Evolutionary conservation across 1,284 basidiomycete species (phyloP), one percentile per base, ranked within the genome.

Genomic region (Papiliotrema terrestris): DNA sequence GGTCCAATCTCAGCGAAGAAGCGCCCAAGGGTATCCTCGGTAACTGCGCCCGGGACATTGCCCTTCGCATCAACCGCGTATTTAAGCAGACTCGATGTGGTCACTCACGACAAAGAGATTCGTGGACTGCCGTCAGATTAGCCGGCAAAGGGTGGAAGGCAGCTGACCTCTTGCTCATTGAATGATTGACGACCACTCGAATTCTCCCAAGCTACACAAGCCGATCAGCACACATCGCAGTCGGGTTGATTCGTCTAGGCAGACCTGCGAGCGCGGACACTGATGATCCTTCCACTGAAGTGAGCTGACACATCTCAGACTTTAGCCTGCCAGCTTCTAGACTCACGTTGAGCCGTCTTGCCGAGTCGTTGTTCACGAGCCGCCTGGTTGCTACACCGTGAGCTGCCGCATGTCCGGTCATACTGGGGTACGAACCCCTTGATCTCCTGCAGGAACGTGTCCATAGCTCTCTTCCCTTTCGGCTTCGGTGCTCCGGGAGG

Each of bases 381-480:
- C 15, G 89, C 89, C 75, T 98, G 93, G 51, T 97, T 92, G 69
- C 93, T 96, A 58, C 20, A 26, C 38, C 3, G 44, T 49, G 8
- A 51, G 48, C 35, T n/a, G 8, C 41, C 20, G 47, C 46, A 37
- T 39, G n/a, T n/a, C n/a, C n/a, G n/a, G n/a, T n/a, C n/a, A n/a
- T n/a, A n/a, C n/a, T n/a, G n/a, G 4, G 14, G 14, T 13, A 37
- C 19, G n/a, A 22, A 89, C 92, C 83, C 83, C 76, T 96, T 97
- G 59, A 96, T 89, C 75, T 95, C 91, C 66, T 94, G 90, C 45
- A 96, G 78, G 71, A 96, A 97, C 2, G 85, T 78, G 73, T 95
- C 92, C 90, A 96, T 96, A 0, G 88, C 90, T 45, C 92, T 84
- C 72, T 91, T 93, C 8, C 93, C 93, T 71, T 89, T 92, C 0